Evolutionary conservation across 805 yeast genomes (phyloP).

Genomic region (Wickerhamiella galacta): DNA sequence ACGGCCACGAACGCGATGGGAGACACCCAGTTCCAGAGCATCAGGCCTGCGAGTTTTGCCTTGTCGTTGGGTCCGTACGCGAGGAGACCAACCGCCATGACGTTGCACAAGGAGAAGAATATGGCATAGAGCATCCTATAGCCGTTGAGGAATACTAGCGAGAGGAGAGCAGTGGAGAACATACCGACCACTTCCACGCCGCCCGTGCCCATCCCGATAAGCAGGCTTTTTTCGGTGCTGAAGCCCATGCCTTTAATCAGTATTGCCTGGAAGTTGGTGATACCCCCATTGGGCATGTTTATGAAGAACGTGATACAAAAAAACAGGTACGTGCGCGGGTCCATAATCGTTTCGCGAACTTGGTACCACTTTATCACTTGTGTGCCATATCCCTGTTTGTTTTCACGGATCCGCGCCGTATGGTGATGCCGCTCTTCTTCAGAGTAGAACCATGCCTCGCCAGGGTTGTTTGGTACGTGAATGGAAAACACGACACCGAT

Average conservation of each 20-base stretch:
- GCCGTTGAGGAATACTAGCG: conserved; percentile 5
- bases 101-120: conserved; percentile 31
- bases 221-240: conserved; percentile 19
- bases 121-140: conserved; percentile 25
- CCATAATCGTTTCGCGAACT: conserved; percentile 33
- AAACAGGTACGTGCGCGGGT: conserved; percentile 33
- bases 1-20: conserved; percentile 17
- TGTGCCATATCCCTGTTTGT: conserved; percentile 43
- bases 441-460: conserved; percentile 29
- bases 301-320: conserved; percentile 26
- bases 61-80: conserved; percentile 26
- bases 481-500: conserved; percentile 16
- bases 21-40: conserved; percentile 19
- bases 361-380: conserved; percentile 36
- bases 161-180: conserved; percentile 6
- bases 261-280: conserved; percentile 32
- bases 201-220: conserved; percentile 30
- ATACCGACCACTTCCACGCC: conserved; percentile 23
- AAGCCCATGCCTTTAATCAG: conserved; percentile 24
- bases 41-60: conserved; percentile 27
- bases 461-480: conserved; percentile 37
- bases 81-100: conserved; percentile 29
- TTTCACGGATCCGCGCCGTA: conserved; percentile 35
- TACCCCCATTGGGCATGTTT: conserved; percentile 40
- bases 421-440: conserved; percentile 32